Evolutionary conservation across 192 early-diverging fungal genomes (phyloP).

Genomic region (Physocladia obscura): DNA sequence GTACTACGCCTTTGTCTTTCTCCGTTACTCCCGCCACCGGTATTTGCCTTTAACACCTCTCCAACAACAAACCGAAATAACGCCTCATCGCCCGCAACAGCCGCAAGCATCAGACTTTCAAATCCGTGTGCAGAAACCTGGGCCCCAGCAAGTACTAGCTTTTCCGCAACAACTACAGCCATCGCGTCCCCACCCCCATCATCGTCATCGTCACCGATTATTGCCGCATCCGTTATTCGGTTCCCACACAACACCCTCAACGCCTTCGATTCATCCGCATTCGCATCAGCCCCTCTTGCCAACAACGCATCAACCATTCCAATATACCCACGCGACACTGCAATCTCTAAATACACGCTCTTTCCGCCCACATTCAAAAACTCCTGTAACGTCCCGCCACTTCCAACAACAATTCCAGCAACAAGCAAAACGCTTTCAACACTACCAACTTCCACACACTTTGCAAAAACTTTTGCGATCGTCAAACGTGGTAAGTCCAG

Average conservation of each 20-base stretch:
- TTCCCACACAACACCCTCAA: neutral
- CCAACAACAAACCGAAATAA: neutral
- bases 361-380: neutral
- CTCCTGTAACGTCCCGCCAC: neutral
- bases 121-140: neutral
- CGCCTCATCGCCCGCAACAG: neutral
- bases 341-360: neutral
- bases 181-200: neutral
- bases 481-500: neutral
- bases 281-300: neutral
- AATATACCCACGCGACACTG: neutral
- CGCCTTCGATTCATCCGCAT: neutral
- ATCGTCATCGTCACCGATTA: too few relatives aligned
- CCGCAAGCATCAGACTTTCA: slow-evolving; percentile 16
- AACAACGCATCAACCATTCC: neutral
- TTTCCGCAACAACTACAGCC: neutral
- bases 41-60: neutral
- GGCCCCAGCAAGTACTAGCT: slow-evolving; percentile 13
- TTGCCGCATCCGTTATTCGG: too few relatives aligned
- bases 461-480: neutral
- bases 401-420: neutral
- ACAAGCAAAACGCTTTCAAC: neutral
- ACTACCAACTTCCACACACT: neutral
- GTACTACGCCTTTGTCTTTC: too few relatives aligned
- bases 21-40: too few relatives aligned